These are phyloP conservation scores for Diplogelasinospora grovesii DNA, from an alignment of 495 filamentous ascomycete species.

Conservation along the genomic window DNA sequence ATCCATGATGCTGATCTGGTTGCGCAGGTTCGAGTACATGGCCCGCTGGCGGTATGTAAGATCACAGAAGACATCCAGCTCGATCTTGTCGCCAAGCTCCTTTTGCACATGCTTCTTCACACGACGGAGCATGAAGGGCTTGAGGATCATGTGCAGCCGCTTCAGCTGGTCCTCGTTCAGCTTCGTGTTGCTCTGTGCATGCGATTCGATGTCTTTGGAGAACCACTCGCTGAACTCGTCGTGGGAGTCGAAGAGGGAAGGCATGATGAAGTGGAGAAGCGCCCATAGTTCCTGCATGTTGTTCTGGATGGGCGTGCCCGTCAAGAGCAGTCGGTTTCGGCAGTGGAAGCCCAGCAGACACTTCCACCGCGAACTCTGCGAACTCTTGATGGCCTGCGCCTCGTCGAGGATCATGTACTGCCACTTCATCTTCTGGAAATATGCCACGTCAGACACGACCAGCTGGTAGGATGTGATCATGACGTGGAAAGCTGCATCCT, in stretches of 20 bases:
- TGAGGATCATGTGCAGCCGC: slow-evolving; percentile 96
- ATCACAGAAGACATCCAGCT: slow-evolving; percentile 92
- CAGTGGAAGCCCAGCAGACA: slow-evolving; percentile 88
- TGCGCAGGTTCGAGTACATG: slow-evolving; percentile 81
- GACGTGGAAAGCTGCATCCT: slow-evolving; percentile 90
- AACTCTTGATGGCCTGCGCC: slow-evolving; percentile 98
- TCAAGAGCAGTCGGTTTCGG: slow-evolving; percentile 88
- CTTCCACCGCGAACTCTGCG: slow-evolving; percentile 94
- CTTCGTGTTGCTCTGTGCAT: slow-evolving; percentile 97
- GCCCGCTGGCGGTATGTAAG: slow-evolving; percentile 96
- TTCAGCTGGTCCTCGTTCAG: slow-evolving; percentile 95
- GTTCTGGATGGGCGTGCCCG: slow-evolving; percentile 97
- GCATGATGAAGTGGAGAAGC: slow-evolving; percentile 98
- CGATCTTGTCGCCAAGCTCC: slow-evolving; percentile 97
- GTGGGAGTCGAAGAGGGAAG: slow-evolving; percentile 93
- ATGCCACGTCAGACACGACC: slow-evolving; percentile 88
- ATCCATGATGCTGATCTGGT: slow-evolving; percentile 98
- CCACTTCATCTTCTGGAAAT: slow-evolving; percentile 98
- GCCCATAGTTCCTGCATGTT: slow-evolving; percentile 99
- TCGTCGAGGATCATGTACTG: slow-evolving; percentile 99
- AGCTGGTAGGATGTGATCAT: slow-evolving; percentile 96
- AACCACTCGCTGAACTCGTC: slow-evolving; percentile 99
- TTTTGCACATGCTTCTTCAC: slow-evolving; percentile 99
- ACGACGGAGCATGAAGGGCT: slow-evolving; percentile 98
- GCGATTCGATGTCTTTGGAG: slow-evolving; percentile 98